These are phyloP conservation scores for Marchantia polymorpha DNA, from an alignment of 225 moss, liverwort and hornwort species.

Conservation along the genomic window DNA sequence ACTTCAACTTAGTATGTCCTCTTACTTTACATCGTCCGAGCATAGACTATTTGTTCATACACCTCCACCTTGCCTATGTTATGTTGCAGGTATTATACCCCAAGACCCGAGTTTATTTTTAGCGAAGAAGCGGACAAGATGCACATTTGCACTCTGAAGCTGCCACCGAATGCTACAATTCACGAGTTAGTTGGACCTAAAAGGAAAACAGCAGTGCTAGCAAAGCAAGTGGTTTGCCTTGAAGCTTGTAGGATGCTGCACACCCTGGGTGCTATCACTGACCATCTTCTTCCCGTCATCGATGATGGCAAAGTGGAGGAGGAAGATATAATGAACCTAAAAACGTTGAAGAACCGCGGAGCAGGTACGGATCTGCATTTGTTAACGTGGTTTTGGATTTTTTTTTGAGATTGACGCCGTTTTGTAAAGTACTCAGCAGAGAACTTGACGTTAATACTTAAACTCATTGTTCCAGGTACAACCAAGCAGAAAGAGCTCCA, in stretches of 20 bases:
- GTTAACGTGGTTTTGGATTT: background rate
- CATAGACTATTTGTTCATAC: background rate
- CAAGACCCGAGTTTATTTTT: constrained; percentile 68
- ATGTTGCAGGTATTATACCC: constrained; percentile 68
- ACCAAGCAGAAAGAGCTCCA: constrained; percentile 85
- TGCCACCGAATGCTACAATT: constrained; percentile 70
- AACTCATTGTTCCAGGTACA: constrained; percentile 50
- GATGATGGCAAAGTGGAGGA: constrained; percentile 50
- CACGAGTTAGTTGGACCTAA: constrained; percentile 51
- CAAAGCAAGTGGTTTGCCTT: constrained; percentile 74
- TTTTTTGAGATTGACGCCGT: no score
- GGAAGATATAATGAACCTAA: constrained; percentile 45
- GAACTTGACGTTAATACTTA: background rate
- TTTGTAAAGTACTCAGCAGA: background rate
- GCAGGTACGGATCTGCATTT: constrained; percentile 43
- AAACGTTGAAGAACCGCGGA: constrained; percentile 44
- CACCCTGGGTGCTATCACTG: constrained; percentile 57
- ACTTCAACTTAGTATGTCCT: background rate
- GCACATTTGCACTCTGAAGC: constrained; percentile 58
- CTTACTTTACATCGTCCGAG: background rate
- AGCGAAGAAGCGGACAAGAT: constrained; percentile 39
- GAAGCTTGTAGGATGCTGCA: constrained; percentile 71
- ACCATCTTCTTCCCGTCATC: constrained; percentile 65
- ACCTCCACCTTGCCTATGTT: background rate
- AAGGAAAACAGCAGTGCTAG: constrained; percentile 41